A percentile compares a stretch with the other conserved stretches of the same genome.
phyloP scores from a whole-genome alignment of 129 eudicot species.

The Solidago caesia region DNA sequence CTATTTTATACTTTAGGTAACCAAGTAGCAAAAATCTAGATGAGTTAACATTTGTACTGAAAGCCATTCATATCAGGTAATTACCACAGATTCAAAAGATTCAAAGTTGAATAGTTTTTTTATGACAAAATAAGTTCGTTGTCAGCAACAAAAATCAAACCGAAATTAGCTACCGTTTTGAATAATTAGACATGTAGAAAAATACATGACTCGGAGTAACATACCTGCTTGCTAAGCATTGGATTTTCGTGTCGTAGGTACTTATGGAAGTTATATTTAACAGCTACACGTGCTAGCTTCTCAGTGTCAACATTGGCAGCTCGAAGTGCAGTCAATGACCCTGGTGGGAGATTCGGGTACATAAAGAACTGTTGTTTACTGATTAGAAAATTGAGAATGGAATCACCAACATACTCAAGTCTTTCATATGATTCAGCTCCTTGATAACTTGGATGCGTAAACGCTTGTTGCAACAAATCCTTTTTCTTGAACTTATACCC shows the following conservation, averaged over 20 bases:
- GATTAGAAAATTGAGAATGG: conserved; percentile 61
- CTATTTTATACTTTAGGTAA: too few relatives aligned
- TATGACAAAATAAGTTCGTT: too few relatives aligned
- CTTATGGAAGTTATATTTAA: conserved; percentile 55
- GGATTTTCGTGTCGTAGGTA: conserved; percentile 57
- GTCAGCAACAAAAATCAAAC: too few relatives aligned
- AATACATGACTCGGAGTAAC: conserved; percentile 16
- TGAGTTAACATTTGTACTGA: too few relatives aligned
- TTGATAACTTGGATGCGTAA: conserved; percentile 59
- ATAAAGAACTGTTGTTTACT: conserved; percentile 52
- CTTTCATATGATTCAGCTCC: conserved; percentile 58
- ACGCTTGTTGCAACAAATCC: conserved; percentile 52
- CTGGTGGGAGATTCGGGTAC: conserved; percentile 70
- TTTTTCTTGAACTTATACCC: conserved; percentile 57
- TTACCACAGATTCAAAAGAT: too few relatives aligned
- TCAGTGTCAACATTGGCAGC: conserved; percentile 79
- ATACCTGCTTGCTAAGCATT: conserved; percentile 50
- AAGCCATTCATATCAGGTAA: too few relatives aligned
- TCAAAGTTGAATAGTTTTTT: too few relatives aligned
- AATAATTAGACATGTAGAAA: neutral
- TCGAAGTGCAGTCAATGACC: conserved; percentile 63
- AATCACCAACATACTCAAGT: conserved; percentile 77
- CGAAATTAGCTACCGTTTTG: neutral
- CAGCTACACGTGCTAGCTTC: conserved; percentile 65
- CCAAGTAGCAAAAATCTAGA: too few relatives aligned